Percentiles rank a stretch among this genome's conserved stretches.
These are phyloP conservation scores for Chlamydomonas incerta DNA, from an alignment of 139 green algal genomes.

Conservation along the genomic window DNA sequence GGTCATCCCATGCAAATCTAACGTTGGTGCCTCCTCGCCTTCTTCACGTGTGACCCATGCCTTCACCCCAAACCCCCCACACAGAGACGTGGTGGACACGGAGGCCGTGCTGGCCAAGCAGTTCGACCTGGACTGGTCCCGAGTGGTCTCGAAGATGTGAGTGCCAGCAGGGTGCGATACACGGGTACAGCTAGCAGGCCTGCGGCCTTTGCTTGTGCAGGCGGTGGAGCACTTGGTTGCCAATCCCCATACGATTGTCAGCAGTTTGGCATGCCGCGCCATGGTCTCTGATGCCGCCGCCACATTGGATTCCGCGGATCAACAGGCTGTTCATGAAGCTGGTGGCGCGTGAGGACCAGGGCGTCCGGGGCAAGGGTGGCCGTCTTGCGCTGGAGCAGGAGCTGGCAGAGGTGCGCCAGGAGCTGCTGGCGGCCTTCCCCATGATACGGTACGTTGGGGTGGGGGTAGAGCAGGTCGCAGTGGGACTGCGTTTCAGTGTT, in stretches of 20 bases:
- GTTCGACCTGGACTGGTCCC: slow-evolving; percentile 39
- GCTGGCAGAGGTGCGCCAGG: background rate
- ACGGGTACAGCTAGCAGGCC: too few species aligned
- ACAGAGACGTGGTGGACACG: slow-evolving; percentile 21
- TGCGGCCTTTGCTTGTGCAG: too few species aligned
- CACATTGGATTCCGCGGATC: too few species aligned
- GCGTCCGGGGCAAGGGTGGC: slow-evolving; percentile 18
- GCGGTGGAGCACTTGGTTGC: too few species aligned
- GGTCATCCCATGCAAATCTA: too few species aligned
- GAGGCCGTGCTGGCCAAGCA: slow-evolving; percentile 14
- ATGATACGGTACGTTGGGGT: background rate
- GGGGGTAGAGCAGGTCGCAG: too few species aligned
- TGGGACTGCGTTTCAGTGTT: too few species aligned
- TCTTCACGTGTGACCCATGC: background rate
- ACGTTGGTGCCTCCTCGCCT: background rate
- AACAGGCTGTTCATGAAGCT: slow-evolving; percentile 27
- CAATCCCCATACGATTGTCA: too few species aligned
- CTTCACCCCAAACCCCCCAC: background rate
- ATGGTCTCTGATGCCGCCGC: too few species aligned
- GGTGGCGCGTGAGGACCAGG: slow-evolving; percentile 32
- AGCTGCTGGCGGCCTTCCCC: background rate
- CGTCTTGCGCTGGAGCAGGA: slow-evolving; percentile 16
- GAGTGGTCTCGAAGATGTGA: slow-evolving; percentile 11
- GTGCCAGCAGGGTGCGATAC: too few species aligned
- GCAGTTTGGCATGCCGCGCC: too few species aligned